phyloP scores from a whole-genome alignment of 2,329 filamentous ascomycete species.

The Cercospora sp. region DNA sequence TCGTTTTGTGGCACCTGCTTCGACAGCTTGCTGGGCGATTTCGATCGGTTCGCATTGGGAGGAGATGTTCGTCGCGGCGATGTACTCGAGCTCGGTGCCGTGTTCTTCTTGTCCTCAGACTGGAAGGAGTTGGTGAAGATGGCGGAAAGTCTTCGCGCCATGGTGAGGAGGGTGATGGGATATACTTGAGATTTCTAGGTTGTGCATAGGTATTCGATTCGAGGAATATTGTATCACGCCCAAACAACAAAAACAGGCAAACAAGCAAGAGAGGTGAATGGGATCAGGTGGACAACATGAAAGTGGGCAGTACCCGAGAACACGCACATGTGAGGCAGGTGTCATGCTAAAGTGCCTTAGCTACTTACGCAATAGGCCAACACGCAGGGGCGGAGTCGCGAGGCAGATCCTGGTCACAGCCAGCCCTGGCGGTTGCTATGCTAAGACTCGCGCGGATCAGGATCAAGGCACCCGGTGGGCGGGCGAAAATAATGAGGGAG shows the following conservation, averaged over 20 bases:
- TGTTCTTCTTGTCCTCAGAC: constrained; percentile 23
- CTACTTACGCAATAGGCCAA: not conserved
- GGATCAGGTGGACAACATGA: not conserved
- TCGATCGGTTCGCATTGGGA: constrained; percentile 21
- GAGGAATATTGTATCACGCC: not conserved
- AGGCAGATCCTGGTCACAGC: not conserved
- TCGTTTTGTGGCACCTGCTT: constrained; percentile 26
- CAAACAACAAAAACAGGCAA: not conserved
- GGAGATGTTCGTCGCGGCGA: constrained; percentile 24
- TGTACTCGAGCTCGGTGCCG: constrained; percentile 15
- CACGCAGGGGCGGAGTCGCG: constrained; percentile 1
- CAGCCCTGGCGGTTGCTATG: not conserved
- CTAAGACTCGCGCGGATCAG: not conserved
- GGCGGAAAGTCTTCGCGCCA: constrained; percentile 28
- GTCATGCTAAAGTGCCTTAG: not conserved
- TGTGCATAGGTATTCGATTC: not conserved
- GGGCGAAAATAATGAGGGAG: not conserved
- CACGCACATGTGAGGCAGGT: not conserved
- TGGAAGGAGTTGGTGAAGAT: constrained; percentile 25
- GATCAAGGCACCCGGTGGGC: not conserved
- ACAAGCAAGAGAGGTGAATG: not conserved
- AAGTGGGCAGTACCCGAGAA: not conserved
- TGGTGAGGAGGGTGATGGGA: constrained; percentile 9
- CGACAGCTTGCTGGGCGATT: constrained; percentile 26
- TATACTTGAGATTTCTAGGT: not conserved